phyloP scores from a whole-genome alignment of 352 stramenopile genomes.

The Phytopythium litorale region DNA sequence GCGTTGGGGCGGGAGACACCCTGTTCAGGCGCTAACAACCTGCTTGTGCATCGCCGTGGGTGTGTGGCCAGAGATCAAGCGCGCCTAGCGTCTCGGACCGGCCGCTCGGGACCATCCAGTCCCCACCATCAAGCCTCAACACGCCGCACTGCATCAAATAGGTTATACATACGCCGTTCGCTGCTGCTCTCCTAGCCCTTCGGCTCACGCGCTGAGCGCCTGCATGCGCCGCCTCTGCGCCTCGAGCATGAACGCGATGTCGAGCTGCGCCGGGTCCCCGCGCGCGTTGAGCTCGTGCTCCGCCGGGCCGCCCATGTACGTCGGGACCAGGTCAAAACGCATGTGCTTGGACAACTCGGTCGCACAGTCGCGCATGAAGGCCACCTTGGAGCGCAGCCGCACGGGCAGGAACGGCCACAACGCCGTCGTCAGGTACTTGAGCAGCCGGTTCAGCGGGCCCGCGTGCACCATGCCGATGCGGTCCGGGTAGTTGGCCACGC shows the following conservation, averaged over 20 bases:
- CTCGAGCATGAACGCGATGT: constrained; percentile 55
- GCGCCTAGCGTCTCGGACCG: constrained; percentile 18
- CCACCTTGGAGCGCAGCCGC: constrained; percentile 49
- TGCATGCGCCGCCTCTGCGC: constrained; percentile 49
- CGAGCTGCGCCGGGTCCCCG: constrained; percentile 18
- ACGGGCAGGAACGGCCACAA: constrained; percentile 56
- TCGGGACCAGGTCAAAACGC: constrained; percentile 45
- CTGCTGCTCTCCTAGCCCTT: neutral
- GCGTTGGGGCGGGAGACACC: too few species aligned
- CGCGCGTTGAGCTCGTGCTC: constrained; percentile 33
- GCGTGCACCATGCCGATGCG: constrained; percentile 59
- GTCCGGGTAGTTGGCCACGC: constrained; percentile 62
- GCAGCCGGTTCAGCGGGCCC: constrained; percentile 49
- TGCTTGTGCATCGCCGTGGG: neutral
- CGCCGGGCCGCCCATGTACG: constrained; percentile 39
- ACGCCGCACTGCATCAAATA: neutral
- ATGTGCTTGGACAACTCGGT: constrained; percentile 59
- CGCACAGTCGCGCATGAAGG: constrained; percentile 54
- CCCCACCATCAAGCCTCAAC: neutral
- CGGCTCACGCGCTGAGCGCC: constrained; percentile 18
- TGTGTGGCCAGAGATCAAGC: constrained; percentile 48
- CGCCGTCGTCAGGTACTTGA: constrained; percentile 45
- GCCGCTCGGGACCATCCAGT: neutral
- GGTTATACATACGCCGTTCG: neutral
- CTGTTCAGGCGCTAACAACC: neutral